phyloP scores from a whole-genome alignment of 768 basidiomycete genomes.

The Neoboletus magnificus region DNA sequence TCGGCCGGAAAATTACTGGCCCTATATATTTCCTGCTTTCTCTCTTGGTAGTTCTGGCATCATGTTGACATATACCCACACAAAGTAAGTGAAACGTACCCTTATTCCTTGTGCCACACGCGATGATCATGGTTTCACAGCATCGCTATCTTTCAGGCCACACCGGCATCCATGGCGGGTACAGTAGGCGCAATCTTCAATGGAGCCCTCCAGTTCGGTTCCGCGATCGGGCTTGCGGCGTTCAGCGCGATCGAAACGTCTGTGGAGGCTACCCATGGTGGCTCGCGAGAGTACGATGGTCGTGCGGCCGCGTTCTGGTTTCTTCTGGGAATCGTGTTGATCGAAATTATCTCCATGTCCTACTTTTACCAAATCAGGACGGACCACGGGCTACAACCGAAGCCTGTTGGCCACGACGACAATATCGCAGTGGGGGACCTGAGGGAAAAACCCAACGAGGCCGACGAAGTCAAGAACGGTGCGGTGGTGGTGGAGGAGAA shows the following conservation, averaged over 20 bases:
- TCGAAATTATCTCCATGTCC: conserved; percentile 31
- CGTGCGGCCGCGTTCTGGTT: conserved; percentile 47
- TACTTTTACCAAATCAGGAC: conserved; percentile 34
- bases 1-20: no score
- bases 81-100: no score
- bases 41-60: no score
- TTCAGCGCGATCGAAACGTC: conserved; percentile 49
- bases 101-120: no score
- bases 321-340: conserved; percentile 34
- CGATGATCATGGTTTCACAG: no score
- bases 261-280: conserved; percentile 36
- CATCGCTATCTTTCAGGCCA: no score
- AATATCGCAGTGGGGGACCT: not conserved
- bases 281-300: conserved; percentile 34
- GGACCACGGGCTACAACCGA: conserved; percentile 4
- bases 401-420: not conserved
- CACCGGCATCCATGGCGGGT: no score
- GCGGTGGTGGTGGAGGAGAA: not conserved
- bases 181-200: conserved; percentile 54
- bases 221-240: conserved; percentile 48
- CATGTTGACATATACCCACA: no score
- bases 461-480: not conserved
- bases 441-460: not conserved
- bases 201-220: conserved; percentile 49
- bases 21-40: no score